Evolutionary conservation across 1,284 basidiomycete species (phyloP).

Genomic region (Ustilago lituana): DNA sequence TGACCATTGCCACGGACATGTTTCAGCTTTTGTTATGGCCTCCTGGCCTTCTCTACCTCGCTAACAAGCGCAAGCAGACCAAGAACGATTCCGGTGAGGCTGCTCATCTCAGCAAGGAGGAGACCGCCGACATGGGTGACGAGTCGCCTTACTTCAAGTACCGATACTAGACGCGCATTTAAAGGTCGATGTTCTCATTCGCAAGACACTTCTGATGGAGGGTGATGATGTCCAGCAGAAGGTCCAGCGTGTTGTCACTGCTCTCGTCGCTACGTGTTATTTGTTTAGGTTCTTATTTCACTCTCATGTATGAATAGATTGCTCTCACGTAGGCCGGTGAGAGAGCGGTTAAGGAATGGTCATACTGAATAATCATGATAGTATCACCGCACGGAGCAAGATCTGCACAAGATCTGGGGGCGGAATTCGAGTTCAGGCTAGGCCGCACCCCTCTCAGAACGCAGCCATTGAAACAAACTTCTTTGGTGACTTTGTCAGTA

Average conservation of each 20-base stretch:
- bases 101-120: conserved; percentile 28
- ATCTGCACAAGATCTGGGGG: neutral
- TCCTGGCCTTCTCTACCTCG: conserved; percentile 41
- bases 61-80: conserved; percentile 45
- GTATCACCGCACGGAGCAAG: neutral
- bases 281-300: neutral
- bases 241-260: no score
- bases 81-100: conserved; percentile 55
- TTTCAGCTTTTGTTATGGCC: no score
- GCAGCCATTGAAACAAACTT: no score
- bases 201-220: no score
- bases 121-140: conserved; percentile 54
- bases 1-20: no score
- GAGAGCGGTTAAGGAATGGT: conserved; percentile 12
- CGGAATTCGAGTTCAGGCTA: no score
- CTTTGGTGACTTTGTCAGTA: no score
- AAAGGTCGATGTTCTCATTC: no score
- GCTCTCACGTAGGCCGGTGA: conserved; percentile 1
- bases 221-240: no score
- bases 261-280: no score
- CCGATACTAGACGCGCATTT: conserved; percentile 39
- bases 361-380: neutral
- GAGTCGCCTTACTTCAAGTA: conserved; percentile 58
- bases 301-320: conserved; percentile 31
- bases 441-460: no score